phyloP scores from a whole-genome alignment of 331 rosid genomes.

The Ulmus americana region DNA sequence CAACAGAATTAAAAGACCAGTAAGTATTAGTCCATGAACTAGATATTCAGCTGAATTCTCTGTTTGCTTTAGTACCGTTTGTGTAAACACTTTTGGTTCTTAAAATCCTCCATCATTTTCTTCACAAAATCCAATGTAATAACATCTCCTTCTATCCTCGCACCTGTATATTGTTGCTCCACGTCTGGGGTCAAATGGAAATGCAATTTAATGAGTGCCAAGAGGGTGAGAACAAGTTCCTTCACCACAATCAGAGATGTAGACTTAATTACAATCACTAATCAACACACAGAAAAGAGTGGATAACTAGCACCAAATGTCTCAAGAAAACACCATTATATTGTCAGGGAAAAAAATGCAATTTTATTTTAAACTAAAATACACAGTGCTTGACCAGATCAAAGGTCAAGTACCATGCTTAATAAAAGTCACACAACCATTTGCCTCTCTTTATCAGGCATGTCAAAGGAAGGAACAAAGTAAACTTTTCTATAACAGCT shows the following conservation, averaged over 20 bases:
- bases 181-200: conserved; percentile 56
- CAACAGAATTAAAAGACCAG: conserved; percentile 19
- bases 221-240: conserved; percentile 7
- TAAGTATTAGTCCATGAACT: conserved; percentile 17
- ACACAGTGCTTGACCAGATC: not conserved
- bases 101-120: conserved; percentile 95
- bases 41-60: conserved; percentile 3
- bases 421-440: not conserved
- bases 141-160: conserved; percentile 87
- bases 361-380: not conserved
- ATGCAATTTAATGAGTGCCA: conserved; percentile 22
- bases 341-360: not conserved
- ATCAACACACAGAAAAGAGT: not conserved
- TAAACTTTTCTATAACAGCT: not conserved
- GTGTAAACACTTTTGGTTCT: conserved; percentile 79
- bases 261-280: not conserved
- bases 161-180: conserved; percentile 86
- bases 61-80: conserved; percentile 51
- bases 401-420: not conserved
- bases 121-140: conserved; percentile 83
- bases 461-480: not conserved
- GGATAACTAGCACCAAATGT: not conserved
- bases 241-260: not conserved
- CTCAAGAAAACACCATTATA: not conserved
- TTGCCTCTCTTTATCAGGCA: not conserved